Evolutionary conservation across 106 monocot genomes (phyloP).

Genomic region (Ottelia alismoides): DNA sequence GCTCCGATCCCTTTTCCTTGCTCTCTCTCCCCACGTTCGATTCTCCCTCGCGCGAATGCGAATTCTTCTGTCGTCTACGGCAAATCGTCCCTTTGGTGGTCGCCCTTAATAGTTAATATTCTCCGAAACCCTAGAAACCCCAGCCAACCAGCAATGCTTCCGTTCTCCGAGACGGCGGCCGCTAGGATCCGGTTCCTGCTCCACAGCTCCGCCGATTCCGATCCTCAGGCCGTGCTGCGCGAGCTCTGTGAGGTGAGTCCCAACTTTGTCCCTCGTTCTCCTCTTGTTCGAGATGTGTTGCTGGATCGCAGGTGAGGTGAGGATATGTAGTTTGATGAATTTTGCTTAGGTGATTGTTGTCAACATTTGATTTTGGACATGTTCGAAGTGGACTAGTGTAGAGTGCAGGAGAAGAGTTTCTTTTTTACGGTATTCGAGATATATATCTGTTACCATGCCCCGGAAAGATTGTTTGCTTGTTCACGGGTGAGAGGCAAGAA

Average conservation of each 20-base stretch:
- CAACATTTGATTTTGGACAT: too few species aligned
- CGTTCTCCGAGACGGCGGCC: conserved; percentile 8
- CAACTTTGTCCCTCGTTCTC: not conserved
- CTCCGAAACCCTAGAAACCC: conserved; percentile 12
- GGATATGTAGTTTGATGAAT: not conserved
- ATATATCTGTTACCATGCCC: too few species aligned
- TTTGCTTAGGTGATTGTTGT: not conserved
- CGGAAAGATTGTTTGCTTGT: too few species aligned
- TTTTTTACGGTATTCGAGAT: too few species aligned
- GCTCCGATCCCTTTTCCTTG: too few species aligned
- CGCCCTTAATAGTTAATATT: too few species aligned
- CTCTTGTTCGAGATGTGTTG: not conserved
- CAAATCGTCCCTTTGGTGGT: too few species aligned
- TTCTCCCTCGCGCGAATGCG: too few species aligned
- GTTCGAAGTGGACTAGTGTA: not conserved
- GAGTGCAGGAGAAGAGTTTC: too few species aligned
- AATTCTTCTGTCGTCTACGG: too few species aligned
- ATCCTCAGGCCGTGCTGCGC: conserved; percentile 10
- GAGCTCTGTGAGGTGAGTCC: conserved; percentile 20
- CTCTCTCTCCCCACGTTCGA: too few species aligned
- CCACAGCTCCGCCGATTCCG: conserved; percentile 11
- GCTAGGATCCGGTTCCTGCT: conserved; percentile 19
- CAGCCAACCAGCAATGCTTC: conserved; percentile 8
- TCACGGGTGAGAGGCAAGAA: too few species aligned
- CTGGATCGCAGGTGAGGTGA: not conserved